Evolutionary conservation across 2,329 filamentous ascomycete species (phyloP), one percentile per base, ranked within the genome.

Genomic region (Amauroascus niger): DNA sequence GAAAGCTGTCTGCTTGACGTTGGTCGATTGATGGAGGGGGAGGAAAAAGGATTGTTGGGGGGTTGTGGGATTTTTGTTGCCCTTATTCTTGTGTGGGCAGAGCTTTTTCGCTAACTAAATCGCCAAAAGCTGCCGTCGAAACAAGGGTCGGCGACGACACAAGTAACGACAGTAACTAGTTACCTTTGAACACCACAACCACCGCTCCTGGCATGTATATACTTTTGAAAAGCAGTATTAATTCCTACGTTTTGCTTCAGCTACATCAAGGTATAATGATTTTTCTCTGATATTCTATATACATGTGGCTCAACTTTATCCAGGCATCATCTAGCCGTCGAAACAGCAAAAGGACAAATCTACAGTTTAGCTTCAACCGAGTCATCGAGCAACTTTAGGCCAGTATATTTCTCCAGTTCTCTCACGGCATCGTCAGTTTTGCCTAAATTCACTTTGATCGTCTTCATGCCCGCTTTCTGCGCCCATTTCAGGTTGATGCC

Each of bases 401-500:
- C 88, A 0, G 86, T 90, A 20, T 87, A 71, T 53, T 70, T 72
- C 71, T 97, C 91, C 55, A 97, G 71, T 68, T 89, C 82, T 60
- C 80, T 83, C 0, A 97, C 90, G 0, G 91, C 90, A 66, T 90
- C 83, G 65, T 80, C 86, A 1, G 86, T 81, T 67, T 78, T 81
- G 1, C 90, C 90, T 26, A 97, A 71, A 7, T 79, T 74, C 1
- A 97, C 93, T 70, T 91, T 95, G 59, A 97, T 79, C 0, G 91
- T 97, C 53, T 77, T 71, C 67, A 97, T 84, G 0, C 91, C 91
- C 20, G 82, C 73, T 47, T 77, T 77, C 69, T 77, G 86, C 0
- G 83, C 93, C 43, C 79, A 84, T 74, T 90, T 93, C 55, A 97
- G 69, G 67, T 98, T 98, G 69, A 90, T 83, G 1, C 93, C 93